phyloP scores from a whole-genome alignment of 1,139 yeast species.

The Hansenula lynferdii region DNA sequence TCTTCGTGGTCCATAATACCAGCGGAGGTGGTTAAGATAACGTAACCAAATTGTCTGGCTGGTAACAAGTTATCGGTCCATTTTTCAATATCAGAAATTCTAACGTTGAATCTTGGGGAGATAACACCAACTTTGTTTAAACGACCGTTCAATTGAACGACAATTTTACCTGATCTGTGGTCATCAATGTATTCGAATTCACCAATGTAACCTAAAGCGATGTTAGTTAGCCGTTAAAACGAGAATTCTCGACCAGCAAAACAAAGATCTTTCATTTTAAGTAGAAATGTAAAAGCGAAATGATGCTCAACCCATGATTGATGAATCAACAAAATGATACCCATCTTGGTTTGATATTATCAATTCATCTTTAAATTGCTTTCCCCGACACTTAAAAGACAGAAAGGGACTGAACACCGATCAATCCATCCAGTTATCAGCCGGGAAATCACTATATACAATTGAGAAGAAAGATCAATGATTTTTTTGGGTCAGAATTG shows the following conservation, averaged over 20 bases:
- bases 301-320: neutral
- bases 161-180: slow-evolving; percentile 98
- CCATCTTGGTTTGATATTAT: neutral
- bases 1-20: slow-evolving; percentile 99
- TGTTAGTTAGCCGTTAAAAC: slow-evolving; percentile 15
- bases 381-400: slow-evolving; percentile 97
- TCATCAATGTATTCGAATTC: slow-evolving; percentile 98
- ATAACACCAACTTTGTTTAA: slow-evolving; percentile 98
- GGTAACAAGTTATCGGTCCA: slow-evolving; percentile 98
- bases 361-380: neutral
- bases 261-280: neutral
- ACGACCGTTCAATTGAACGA: slow-evolving; percentile 95
- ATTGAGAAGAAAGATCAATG: too few species aligned
- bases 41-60: slow-evolving; percentile 98
- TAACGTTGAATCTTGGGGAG: slow-evolving; percentile 96
- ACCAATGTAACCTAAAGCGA: slow-evolving; percentile 77
- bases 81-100: slow-evolving; percentile 89
- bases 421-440: slow-evolving; percentile 98
- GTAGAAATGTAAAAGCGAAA: neutral
- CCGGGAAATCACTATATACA: slow-evolving; percentile 42
- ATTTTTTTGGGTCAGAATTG: neutral
- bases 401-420: slow-evolving; percentile 87
- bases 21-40: slow-evolving; percentile 96
- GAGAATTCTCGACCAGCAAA: neutral
- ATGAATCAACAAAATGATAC: neutral